A percentile compares a stretch with the other conserved stretches of the same genome.
phyloP scores from a whole-genome alignment of 2,329 filamentous ascomycete species.

The Colletotrichum filicis region DNA sequence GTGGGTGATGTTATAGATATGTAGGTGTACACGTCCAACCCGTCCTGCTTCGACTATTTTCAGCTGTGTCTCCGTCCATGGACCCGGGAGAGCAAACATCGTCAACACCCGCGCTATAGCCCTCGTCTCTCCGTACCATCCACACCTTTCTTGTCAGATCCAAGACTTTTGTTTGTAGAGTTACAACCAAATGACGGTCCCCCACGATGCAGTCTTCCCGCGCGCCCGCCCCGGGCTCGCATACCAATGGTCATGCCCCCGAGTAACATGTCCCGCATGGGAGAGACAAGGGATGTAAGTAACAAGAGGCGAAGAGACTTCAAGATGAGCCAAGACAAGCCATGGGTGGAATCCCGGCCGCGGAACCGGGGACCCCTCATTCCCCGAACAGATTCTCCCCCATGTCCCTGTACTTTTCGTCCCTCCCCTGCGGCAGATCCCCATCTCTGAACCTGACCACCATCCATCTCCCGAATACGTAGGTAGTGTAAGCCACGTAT shows the following conservation, averaged over 20 bases:
- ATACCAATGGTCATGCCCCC: neutral
- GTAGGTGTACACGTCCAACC: neutral
- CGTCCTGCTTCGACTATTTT: neutral
- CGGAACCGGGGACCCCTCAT: neutral
- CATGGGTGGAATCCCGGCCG: neutral
- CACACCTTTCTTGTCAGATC: neutral
- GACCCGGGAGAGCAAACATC: neutral
- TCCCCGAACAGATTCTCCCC: neutral
- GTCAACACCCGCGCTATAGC: neutral
- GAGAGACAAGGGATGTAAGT: neutral
- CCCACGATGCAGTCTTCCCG: neutral
- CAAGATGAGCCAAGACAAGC: constrained; percentile 1
- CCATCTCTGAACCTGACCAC: neutral
- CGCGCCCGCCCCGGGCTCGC: neutral
- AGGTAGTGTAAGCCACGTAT: neutral
- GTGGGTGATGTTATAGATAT: neutral
- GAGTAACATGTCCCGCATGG: neutral
- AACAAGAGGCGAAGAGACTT: neutral
- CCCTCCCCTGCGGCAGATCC: neutral
- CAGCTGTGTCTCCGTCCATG: neutral
- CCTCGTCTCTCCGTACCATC: neutral
- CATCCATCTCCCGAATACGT: neutral
- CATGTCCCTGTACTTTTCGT: neutral
- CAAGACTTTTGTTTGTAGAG: neutral
- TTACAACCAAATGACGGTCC: neutral